Percentiles rank a stretch among this genome's conserved stretches.
phyloP scores from a whole-genome alignment of 2,329 filamentous ascomycete genomes.

The Lachnellula arida region DNA sequence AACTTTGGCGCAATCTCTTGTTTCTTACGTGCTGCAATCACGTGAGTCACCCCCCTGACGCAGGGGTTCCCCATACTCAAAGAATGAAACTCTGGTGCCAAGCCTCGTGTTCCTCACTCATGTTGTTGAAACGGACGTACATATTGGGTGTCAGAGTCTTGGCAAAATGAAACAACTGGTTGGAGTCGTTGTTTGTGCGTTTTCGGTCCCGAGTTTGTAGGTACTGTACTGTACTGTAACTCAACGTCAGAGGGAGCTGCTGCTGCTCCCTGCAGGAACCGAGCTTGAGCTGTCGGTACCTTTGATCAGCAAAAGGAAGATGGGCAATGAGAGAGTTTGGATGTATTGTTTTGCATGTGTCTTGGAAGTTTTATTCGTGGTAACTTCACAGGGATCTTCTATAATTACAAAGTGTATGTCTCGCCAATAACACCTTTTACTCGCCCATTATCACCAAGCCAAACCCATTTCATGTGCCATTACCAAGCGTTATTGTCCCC shows the following conservation, averaged over 20 bases:
- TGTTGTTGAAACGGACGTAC: conserved; percentile 1
- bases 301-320: too few species aligned
- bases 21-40: too few species aligned
- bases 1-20: too few species aligned
- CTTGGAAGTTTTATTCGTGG: too few species aligned
- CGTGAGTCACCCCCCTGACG: too few species aligned
- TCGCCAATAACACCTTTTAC: neutral
- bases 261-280: neutral
- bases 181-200: neutral
- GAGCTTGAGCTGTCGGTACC: too few species aligned
- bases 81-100: neutral
- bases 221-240: neutral
- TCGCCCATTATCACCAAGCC: neutral
- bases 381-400: neutral
- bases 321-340: too few species aligned
- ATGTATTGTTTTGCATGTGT: too few species aligned
- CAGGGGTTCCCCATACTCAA: neutral
- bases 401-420: neutral
- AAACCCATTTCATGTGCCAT: neutral
- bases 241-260: neutral
- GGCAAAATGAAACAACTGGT: conserved; percentile 2
- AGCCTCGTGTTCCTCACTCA: conserved; percentile 1
- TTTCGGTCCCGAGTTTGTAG: neutral
- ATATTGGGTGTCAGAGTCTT: conserved; percentile 2
- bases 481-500: neutral